A percentile compares a stretch with the other conserved stretches of the same genome.
Conservation (phyloP, 2,329 filamentous ascomycete genomes). For the Ascochyta fabae region DNA sequence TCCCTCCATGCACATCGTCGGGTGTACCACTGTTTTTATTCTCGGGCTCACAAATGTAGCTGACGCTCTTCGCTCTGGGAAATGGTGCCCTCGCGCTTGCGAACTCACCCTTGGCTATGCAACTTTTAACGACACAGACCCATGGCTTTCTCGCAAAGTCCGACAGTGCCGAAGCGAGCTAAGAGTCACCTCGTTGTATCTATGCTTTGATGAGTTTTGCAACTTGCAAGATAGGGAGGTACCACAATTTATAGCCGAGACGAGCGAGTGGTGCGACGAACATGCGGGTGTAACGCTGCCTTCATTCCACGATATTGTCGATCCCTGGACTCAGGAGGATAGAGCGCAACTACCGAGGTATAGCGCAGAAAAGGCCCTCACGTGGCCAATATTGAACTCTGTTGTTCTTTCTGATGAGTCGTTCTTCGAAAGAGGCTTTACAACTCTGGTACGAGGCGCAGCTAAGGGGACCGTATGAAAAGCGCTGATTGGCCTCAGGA, state of each 20-base stretch:
- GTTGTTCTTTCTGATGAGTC: conserved; percentile 29
- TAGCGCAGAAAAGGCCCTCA: conserved; percentile 29
- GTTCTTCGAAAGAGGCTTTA: conserved; percentile 37
- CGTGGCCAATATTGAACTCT: conserved; percentile 22
- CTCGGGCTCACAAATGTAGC: conserved; percentile 17
- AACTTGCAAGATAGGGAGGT: conserved; percentile 17
- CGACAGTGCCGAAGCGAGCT: conserved; percentile 36
- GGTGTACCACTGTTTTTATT: conserved; percentile 16
- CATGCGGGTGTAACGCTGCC: conserved; percentile 33
- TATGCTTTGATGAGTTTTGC: conserved; percentile 40
- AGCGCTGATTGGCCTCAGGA: conserved; percentile 25
- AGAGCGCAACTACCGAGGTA: conserved; percentile 24
- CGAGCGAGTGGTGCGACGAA: conserved; percentile 31
- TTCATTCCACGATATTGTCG: conserved; percentile 33
- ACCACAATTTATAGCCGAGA: conserved; percentile 25
- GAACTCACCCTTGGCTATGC: conserved; percentile 38
- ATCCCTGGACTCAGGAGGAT: conserved; percentile 28
- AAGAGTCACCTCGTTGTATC: conserved; percentile 35
- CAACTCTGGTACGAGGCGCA: conserved; percentile 33
- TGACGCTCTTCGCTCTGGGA: conserved; percentile 25
- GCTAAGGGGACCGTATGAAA: background rate
- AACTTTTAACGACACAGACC: conserved; percentile 42
- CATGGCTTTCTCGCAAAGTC: conserved; percentile 34
- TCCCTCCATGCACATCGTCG: conserved; percentile 22
- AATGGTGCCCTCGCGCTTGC: conserved; percentile 40